Evolutionary conservation across 2,329 filamentous ascomycete species (phyloP).

Genomic region (Phaeomoniella chlamydospora): DNA sequence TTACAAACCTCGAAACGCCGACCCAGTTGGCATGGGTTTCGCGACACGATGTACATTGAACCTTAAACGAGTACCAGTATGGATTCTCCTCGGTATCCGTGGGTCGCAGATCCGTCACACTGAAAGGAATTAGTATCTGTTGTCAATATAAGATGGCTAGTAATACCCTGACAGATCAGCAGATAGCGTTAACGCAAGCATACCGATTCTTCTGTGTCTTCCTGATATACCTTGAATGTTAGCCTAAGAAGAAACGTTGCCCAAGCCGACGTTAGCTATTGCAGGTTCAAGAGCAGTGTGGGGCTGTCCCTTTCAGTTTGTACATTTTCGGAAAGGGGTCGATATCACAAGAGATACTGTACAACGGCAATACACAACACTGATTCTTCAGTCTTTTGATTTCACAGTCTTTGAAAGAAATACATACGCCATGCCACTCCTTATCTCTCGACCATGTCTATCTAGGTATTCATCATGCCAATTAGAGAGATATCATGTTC

Average conservation of each 20-base stretch:
- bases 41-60: constrained; percentile 94
- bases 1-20: constrained; percentile 74
- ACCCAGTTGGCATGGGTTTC: constrained; percentile 81
- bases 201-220: neutral
- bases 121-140: constrained; percentile 21
- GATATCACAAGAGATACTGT: neutral
- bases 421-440: too few species aligned
- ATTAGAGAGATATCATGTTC: too few species aligned
- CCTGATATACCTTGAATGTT: too few species aligned
- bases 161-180: constrained; percentile 1
- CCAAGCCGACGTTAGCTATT: too few species aligned
- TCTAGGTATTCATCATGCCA: too few species aligned
- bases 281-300: too few species aligned
- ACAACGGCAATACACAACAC: constrained; percentile 1
- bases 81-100: constrained; percentile 66
- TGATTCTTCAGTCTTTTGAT: too few species aligned
- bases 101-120: constrained; percentile 80
- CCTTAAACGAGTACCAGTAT: constrained; percentile 96
- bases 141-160: neutral
- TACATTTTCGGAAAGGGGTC: neutral
- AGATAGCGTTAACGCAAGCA: constrained; percentile 1
- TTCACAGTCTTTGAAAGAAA: too few species aligned
- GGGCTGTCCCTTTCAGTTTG: constrained; percentile 2
- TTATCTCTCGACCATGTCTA: too few species aligned
- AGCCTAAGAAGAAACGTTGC: too few species aligned